Evolutionary conservation across 2,329 filamentous ascomycete genomes (phyloP).

Genomic region (Fusarium irregulare): DNA sequence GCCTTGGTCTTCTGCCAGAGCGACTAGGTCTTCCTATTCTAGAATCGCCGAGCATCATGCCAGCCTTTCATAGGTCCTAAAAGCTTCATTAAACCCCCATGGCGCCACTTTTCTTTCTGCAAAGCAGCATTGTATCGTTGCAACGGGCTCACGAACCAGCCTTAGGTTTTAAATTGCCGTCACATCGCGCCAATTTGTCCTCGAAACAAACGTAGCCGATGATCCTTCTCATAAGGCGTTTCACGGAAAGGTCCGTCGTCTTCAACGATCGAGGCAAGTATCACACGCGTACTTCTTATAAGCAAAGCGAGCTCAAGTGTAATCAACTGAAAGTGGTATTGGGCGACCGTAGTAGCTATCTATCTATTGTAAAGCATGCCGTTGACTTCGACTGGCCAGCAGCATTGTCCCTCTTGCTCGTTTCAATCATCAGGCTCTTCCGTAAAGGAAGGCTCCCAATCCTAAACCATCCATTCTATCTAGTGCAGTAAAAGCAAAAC

Average conservation of each 20-base stretch:
- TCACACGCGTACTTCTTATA: background rate
- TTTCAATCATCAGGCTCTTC: slow-evolving; percentile 45
- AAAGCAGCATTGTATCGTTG: slow-evolving; percentile 39
- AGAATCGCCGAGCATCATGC: slow-evolving; percentile 34
- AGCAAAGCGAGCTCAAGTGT: background rate
- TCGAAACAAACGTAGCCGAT: slow-evolving; percentile 41
- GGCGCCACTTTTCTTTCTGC: slow-evolving; percentile 38
- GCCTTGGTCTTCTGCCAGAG: slow-evolving; percentile 5
- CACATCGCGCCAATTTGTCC: slow-evolving; percentile 28
- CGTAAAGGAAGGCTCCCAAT: slow-evolving; percentile 37
- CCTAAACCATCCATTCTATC: slow-evolving; percentile 43
- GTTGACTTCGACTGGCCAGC: slow-evolving; percentile 45
- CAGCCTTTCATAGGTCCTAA: slow-evolving; percentile 10
- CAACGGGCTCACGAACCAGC: slow-evolving; percentile 26
- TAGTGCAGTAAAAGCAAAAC: slow-evolving; percentile 42
- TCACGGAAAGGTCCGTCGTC: slow-evolving; percentile 20
- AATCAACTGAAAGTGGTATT: slow-evolving; percentile 36
- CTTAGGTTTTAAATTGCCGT: slow-evolving; percentile 40
- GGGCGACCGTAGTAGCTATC: slow-evolving; percentile 41
- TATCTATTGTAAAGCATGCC: slow-evolving; percentile 44
- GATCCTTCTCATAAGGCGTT: slow-evolving; percentile 35
- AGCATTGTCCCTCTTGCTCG: slow-evolving; percentile 47
- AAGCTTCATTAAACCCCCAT: slow-evolving; percentile 16
- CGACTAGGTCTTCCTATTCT: slow-evolving; percentile 15
- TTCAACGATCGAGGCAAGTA: background rate